A percentile compares a stretch with the other conserved stretches of the same genome.
Evolutionary conservation across 352 stramenopile genomes (phyloP).

Genomic region (Phytopythium kandeliae): DNA sequence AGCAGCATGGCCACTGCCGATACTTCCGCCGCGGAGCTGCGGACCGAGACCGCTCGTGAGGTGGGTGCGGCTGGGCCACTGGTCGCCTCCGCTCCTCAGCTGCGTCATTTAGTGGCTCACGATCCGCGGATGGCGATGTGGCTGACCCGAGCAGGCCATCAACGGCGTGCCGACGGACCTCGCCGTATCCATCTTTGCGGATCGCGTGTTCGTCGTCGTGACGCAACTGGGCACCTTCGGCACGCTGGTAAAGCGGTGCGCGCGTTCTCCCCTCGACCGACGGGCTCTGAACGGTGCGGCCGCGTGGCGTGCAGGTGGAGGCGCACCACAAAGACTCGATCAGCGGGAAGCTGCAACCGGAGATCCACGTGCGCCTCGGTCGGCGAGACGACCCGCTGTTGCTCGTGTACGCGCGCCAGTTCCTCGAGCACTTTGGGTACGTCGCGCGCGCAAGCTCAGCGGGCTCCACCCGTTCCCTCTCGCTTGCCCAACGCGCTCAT

Average conservation of each 20-base stretch:
- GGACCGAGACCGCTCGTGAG: slow-evolving; percentile 36
- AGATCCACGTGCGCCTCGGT: slow-evolving; percentile 73
- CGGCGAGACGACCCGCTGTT: slow-evolving; percentile 76
- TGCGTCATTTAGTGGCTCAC: background rate
- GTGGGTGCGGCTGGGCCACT: slow-evolving; percentile 12
- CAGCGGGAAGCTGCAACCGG: slow-evolving; percentile 68
- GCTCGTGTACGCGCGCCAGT: slow-evolving; percentile 77
- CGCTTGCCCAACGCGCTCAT: background rate
- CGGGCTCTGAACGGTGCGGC: background rate
- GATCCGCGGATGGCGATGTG: background rate
- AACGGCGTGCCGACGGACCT: slow-evolving; percentile 68
- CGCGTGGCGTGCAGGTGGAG: slow-evolving; percentile 46
- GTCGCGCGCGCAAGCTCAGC: slow-evolving; percentile 1
- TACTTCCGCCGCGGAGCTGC: slow-evolving; percentile 17
- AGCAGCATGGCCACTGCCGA: background rate
- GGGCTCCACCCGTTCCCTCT: background rate
- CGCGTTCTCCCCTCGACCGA: background rate
- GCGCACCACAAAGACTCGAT: slow-evolving; percentile 71
- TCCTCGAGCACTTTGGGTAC: slow-evolving; percentile 83
- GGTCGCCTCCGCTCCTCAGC: background rate
- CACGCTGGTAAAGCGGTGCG: slow-evolving; percentile 55
- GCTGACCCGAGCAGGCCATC: slow-evolving; percentile 39
- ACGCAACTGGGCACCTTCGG: slow-evolving; percentile 80
- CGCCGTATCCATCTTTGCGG: slow-evolving; percentile 67
- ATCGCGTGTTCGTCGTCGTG: slow-evolving; percentile 80